Evolutionary conservation across 345 rosid species (phyloP), one percentile per base, ranked within the genome.

Genomic region (Leavenworthia alabamica): DNA sequence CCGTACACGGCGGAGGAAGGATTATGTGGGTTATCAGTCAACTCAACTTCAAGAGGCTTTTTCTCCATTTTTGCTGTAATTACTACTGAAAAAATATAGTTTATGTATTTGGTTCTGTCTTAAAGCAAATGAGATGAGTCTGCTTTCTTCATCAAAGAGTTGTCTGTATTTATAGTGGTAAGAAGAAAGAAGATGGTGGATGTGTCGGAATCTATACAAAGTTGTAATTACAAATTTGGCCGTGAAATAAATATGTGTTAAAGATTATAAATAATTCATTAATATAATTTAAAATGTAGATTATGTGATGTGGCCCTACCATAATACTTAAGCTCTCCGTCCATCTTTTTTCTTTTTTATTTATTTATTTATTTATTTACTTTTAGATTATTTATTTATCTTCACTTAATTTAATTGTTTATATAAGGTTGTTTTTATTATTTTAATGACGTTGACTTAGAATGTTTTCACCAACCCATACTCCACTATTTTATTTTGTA

Each of bases 41-140:
- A 48, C 64, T 71, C 75, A 6, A 71, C 42, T 50, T 71, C 75
- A 8, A 71, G 70, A 56, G 60, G 35, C 16, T 71, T 64, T 64
- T 60, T 71, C 70, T 64, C 75, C 75, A 71, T 71, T 63, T n/a
- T 48, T 62, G 35, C 10, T 56, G 13, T 15, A 14, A 3, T 36
- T 12, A 66, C 8, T 44, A 66, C n/a, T 44, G 13, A n/a, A 15
- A 17, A 31, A 32, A 1, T 13, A 19, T 10, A 45, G 55, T 55
- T 7, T 37, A 48, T 2, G 8, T 46, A n/a, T 46, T 12, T 41
- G 7, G 39, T 9, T 17, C 2, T 42, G 23, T 44, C 42, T 52
- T 7, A 45, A 46, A 61, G 35, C 35, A 33, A 69, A 61, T 69
- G n/a, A n/a, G 57, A 70, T 62, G 68, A 46, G 36, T 57, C 24